These are phyloP conservation scores for Trichosporon inkin DNA, from an alignment of 1,284 basidiomycete species.

Conservation along the genomic window DNA sequence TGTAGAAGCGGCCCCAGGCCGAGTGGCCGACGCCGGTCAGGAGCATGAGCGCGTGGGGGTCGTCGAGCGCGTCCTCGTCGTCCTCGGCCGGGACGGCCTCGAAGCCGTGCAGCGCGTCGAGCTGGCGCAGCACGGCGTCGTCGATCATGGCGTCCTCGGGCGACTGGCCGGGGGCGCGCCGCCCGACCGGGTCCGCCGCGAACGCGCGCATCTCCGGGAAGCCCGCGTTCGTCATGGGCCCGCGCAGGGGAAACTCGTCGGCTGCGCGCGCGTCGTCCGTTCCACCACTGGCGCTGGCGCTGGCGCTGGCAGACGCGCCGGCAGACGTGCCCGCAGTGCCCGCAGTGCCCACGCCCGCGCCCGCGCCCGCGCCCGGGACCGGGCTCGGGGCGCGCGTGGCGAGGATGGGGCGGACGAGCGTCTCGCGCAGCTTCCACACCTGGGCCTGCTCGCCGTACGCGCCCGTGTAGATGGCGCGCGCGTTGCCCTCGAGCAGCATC, in stretches of 20 bases:
- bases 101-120: conserved; percentile 42
- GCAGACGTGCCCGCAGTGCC: too few relatives aligned
- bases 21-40: conserved; percentile 54
- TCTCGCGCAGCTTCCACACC: conserved; percentile 56
- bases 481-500: conserved; percentile 47
- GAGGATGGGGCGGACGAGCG: conserved; percentile 43
- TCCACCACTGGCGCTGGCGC: background rate
- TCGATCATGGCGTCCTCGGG: conserved; percentile 40
- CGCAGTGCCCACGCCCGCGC: too few relatives aligned
- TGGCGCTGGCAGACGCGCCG: background rate
- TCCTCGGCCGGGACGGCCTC: conserved; percentile 39
- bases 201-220: conserved; percentile 38
- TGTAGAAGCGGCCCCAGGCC: conserved; percentile 55
- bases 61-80: conserved; percentile 27
- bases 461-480: conserved; percentile 52
- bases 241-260: conserved; percentile 28
- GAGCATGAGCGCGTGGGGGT: conserved; percentile 42
- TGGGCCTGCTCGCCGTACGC: conserved; percentile 57
- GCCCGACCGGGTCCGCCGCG: conserved; percentile 15
- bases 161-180: conserved; percentile 12
- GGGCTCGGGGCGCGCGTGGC: background rate
- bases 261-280: background rate
- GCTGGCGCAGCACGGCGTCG: conserved; percentile 40
- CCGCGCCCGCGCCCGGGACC: background rate
- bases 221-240: conserved; percentile 46